These are phyloP conservation scores for Botrytis elliptica DNA, from an alignment of 2,329 filamentous ascomycete genomes.

Conservation along the genomic window DNA sequence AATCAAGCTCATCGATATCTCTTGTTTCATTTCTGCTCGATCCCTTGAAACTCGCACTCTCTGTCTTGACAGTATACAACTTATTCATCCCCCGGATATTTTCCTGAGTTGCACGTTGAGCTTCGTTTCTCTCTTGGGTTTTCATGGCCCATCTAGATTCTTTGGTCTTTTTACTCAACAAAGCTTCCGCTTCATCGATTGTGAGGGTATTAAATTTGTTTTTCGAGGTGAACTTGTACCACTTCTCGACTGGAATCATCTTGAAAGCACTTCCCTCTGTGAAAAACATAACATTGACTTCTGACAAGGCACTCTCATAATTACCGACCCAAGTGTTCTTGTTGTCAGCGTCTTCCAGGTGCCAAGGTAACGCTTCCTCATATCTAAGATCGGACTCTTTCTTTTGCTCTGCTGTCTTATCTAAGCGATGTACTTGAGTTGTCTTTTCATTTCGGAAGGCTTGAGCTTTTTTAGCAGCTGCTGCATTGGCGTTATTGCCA, in stretches of 20 bases:
- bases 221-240: slow-evolving; percentile 84
- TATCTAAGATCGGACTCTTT: slow-evolving; percentile 75
- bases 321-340: slow-evolving; percentile 92
- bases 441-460: slow-evolving; percentile 82
- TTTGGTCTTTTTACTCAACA: slow-evolving; percentile 75
- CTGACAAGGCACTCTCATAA: slow-evolving; percentile 85
- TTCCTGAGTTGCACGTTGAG: slow-evolving; percentile 57
- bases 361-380: slow-evolving; percentile 94
- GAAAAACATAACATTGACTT: slow-evolving; percentile 77
- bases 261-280: slow-evolving; percentile 70
- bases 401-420: slow-evolving; percentile 67
- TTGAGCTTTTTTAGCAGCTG: slow-evolving; percentile 43
- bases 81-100: slow-evolving; percentile 53
- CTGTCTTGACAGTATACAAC: slow-evolving; percentile 59
- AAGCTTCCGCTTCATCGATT: slow-evolving; percentile 80
- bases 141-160: slow-evolving; percentile 79
- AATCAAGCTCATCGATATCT: slow-evolving; percentile 69
- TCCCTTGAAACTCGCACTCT: slow-evolving; percentile 62
- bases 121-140: slow-evolving; percentile 57
- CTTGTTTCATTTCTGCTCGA: slow-evolving; percentile 62
- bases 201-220: slow-evolving; percentile 75
- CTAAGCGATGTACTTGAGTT: slow-evolving; percentile 80
- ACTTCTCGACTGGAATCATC: slow-evolving; percentile 91
- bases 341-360: slow-evolving; percentile 92
- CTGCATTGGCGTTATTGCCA: slow-evolving; percentile 50